Evolutionary conservation across 805 yeast species (phyloP), one percentile per base, ranked within the genome.

Genomic region (Sugiyamaella floridensis): DNA sequence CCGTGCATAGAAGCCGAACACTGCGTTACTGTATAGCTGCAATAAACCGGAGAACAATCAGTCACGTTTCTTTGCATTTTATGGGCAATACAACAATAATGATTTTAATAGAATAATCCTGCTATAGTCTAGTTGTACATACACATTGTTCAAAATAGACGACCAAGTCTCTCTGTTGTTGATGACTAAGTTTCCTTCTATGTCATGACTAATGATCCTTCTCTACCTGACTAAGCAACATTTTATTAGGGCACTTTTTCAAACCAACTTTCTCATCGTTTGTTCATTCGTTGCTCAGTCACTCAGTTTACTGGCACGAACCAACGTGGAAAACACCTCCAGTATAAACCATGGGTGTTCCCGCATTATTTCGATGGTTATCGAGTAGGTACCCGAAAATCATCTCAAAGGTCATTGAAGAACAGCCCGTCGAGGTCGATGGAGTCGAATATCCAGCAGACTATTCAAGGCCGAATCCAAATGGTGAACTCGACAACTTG

Each of bases 301-400:
- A 32, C 12, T 3, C 4, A 3, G 4, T 14, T 32, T 5, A 32
- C 37, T 32, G 37, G 9, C n/a, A 32, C 37, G 37, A 32, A 32
- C 4, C 4, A 32, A 32, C 37, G n/a, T 11, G 9, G 3, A 32
- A 32, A 4, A 32, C 37, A 10, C 37, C 37, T 3, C 37, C n/a
- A n/a, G n/a, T n/a, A n/a, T 11, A 10, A 32, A 47, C 20, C 50
- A 16, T 59, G 65, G 96, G 99, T 76, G 99, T 93, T 59, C 99
- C 99, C 58, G 97, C 99, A 19, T 83, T 93, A 63, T 93, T 89
- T 71, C 79, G 99, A 73, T 93, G 99, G 98, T 75, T 93, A 47
- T 89, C 98, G 1, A 71, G 81, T 57, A 89, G 90, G 67, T 93
- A 89, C 63, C 98, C 99, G 11, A 90, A 92, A 71, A 92, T 88